phyloP scores from a whole-genome alignment of 805 yeast genomes.

The Yarrowia keelungensis region DNA sequence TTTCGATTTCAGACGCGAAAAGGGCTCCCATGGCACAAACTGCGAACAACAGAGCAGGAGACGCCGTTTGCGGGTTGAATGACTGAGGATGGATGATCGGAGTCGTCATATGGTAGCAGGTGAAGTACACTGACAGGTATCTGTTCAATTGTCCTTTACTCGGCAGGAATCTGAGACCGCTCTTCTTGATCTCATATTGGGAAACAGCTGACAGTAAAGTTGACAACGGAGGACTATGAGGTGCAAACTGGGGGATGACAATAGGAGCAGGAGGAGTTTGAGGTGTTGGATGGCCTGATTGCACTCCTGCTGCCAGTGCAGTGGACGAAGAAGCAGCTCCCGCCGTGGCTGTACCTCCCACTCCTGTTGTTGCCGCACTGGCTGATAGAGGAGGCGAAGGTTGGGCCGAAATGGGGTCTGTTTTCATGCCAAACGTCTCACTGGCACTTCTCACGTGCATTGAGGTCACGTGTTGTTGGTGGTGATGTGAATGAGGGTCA shows the following conservation, averaged over 20 bases:
- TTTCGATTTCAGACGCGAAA: slow-evolving; percentile 45
- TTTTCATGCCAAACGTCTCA: slow-evolving; percentile 16
- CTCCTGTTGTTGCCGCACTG: slow-evolving; percentile 41
- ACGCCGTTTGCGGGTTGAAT: slow-evolving; percentile 46
- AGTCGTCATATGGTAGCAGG: slow-evolving; percentile 48
- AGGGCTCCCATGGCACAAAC: slow-evolving; percentile 50
- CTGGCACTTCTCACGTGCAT: slow-evolving; percentile 28
- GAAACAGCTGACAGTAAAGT: slow-evolving; percentile 41
- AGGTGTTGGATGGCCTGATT: not conserved
- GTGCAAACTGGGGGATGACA: slow-evolving; percentile 27
- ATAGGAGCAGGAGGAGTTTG: slow-evolving; percentile 30
- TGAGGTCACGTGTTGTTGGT: slow-evolving; percentile 20
- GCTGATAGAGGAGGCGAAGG: slow-evolving; percentile 39
- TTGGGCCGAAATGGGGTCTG: slow-evolving; percentile 30
- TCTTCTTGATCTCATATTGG: slow-evolving; percentile 41
- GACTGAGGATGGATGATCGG: slow-evolving; percentile 50
- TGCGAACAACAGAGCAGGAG: slow-evolving; percentile 49
- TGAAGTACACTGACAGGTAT: slow-evolving; percentile 48
- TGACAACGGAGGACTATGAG: slow-evolving; percentile 40
- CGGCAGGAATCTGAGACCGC: slow-evolving; percentile 41
- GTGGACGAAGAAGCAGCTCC: not conserved
- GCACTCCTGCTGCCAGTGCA: not conserved
- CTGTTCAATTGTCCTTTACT: slow-evolving; percentile 47
- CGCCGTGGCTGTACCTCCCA: too few relatives aligned
- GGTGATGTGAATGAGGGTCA: not conserved